Evolutionary conservation across 345 rosid genomes (phyloP).

Genomic region (Cochlearia excelsa): DNA sequence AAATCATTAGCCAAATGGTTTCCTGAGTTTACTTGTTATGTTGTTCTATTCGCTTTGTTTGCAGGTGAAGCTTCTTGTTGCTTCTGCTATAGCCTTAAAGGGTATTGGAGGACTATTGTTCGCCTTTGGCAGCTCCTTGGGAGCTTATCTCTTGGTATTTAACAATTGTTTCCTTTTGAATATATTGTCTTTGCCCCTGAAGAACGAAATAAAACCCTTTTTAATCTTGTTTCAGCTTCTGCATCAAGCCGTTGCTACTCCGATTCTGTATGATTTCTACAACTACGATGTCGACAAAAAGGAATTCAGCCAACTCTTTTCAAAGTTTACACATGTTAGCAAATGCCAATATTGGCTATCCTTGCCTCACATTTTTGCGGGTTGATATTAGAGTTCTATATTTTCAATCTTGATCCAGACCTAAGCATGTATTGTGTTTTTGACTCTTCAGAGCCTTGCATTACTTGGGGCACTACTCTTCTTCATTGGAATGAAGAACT

Average conservation of each 20-base stretch:
- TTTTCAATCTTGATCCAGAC: too few relatives aligned
- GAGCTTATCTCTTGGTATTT: constrained; percentile 74
- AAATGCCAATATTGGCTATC: background rate
- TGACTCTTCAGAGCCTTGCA: constrained; percentile 54
- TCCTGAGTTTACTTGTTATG: constrained; percentile 11
- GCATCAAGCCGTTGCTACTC: constrained; percentile 52
- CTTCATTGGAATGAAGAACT: constrained; percentile 79
- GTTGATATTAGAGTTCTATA: background rate
- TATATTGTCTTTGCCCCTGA: background rate
- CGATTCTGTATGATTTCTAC: constrained; percentile 68
- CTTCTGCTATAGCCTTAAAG: constrained; percentile 53
- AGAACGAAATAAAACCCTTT: background rate
- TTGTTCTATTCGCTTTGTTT: constrained; percentile 4
- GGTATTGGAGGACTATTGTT: constrained; percentile 68
- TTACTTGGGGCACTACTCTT: constrained; percentile 68
- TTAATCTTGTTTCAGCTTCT: constrained; percentile 45
- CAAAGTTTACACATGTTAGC: constrained; percentile 63
- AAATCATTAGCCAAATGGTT: background rate
- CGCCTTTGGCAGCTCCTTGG: constrained; percentile 59
- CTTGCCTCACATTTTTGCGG: background rate
- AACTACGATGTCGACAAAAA: constrained; percentile 55
- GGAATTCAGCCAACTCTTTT: constrained; percentile 50
- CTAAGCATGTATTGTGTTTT: background rate
- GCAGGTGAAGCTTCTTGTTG: constrained; percentile 50
- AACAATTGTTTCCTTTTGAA: background rate